Percentiles rank a stretch among this genome's conserved stretches.
phyloP scores from a whole-genome alignment of 306 rosid genomes.

The Quercus wislizeni region DNA sequence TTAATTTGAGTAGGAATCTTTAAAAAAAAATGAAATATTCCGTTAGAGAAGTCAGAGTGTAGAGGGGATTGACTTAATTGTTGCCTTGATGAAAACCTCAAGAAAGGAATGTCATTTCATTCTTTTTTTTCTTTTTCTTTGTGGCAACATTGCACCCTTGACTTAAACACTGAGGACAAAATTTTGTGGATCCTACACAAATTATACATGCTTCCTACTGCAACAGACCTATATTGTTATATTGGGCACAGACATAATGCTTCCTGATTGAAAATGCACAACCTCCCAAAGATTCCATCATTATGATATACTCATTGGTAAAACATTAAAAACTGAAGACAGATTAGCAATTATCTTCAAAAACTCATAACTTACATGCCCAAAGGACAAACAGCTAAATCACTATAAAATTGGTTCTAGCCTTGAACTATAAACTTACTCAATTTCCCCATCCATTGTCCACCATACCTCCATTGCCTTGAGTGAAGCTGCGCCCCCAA shows the following conservation, averaged over 20 bases:
- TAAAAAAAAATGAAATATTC: no score
- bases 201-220: neutral
- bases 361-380: slow-evolving; percentile 62
- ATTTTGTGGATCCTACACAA: neutral
- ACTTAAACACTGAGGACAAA: neutral
- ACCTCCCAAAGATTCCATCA: neutral
- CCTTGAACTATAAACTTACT: no score
- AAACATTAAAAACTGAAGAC: neutral
- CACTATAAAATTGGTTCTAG: slow-evolving; percentile 56
- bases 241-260: neutral
- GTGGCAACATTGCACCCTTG: neutral
- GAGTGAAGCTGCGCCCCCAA: slow-evolving; percentile 41
- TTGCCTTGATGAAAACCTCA: no score
- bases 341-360: neutral
- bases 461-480: slow-evolving; percentile 26
- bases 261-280: neutral
- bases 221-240: neutral
- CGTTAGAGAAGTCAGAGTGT: no score
- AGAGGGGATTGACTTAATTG: no score
- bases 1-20: no score
- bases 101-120: no score
- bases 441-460: slow-evolving; percentile 42
- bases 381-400: slow-evolving; percentile 74
- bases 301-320: neutral
- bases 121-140: no score